Conservation (phyloP, 768 basidiomycete genomes). For the Phaffia tasmanica region DNA sequence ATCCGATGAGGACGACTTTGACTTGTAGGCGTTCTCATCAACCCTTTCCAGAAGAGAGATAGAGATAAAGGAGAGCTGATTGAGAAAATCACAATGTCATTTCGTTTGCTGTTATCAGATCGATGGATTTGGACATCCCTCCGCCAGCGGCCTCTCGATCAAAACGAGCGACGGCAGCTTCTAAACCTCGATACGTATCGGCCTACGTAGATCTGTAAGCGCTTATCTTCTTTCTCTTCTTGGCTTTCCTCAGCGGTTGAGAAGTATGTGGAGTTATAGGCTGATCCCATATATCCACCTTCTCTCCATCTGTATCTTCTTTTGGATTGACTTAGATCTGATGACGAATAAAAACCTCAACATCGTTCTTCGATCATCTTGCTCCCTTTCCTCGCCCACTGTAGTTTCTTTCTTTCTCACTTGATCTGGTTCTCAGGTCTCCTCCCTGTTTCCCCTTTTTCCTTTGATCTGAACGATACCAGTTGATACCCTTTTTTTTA, state of each 20-base stretch:
- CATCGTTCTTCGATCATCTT: neutral
- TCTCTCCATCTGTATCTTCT: neutral
- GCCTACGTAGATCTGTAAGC: slow-evolving; percentile 28
- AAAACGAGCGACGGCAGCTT: slow-evolving; percentile 30
- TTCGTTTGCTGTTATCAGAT: neutral
- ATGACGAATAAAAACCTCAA: neutral
- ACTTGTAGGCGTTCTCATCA: neutral
- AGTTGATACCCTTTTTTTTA: too few species aligned
- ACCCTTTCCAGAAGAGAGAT: slow-evolving; percentile 26
- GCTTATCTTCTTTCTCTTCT: neutral
- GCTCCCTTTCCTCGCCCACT: neutral
- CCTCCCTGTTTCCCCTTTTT: neutral
- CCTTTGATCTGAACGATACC: too few species aligned
- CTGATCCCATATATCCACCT: neutral
- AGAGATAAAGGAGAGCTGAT: slow-evolving; percentile 43
- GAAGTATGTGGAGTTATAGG: neutral
- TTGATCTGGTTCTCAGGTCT: neutral
- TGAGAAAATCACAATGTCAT: slow-evolving; percentile 17
- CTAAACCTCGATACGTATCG: slow-evolving; percentile 26
- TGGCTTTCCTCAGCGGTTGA: neutral
- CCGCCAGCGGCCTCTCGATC: slow-evolving; percentile 28
- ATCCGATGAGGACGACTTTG: slow-evolving; percentile 5
- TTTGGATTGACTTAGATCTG: neutral
- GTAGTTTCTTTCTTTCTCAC: neutral
- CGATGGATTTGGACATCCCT: slow-evolving; percentile 24